phyloP scores from a whole-genome alignment of 768 basidiomycete species.

The Daedalea quercina region DNA sequence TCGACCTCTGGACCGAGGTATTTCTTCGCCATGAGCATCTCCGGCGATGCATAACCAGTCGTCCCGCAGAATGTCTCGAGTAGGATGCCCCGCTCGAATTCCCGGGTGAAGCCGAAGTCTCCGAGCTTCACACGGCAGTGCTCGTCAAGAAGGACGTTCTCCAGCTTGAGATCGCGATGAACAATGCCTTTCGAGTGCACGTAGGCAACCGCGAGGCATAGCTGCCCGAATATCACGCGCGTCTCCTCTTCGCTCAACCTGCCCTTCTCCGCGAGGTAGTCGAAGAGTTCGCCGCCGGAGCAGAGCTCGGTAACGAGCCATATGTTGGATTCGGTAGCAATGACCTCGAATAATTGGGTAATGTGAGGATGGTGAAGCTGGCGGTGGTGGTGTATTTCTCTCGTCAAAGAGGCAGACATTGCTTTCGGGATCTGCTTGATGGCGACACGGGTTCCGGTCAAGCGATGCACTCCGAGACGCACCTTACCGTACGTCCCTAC shows the following conservation, averaged over 20 bases:
- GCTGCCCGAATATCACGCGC: constrained; percentile 87
- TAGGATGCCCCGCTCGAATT: constrained; percentile 69
- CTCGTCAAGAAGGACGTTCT: constrained; percentile 91
- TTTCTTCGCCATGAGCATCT: constrained; percentile 83
- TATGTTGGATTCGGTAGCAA: constrained; percentile 91
- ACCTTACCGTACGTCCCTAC: constrained; percentile 91
- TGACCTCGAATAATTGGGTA: constrained; percentile 94
- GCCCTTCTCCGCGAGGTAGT: constrained; percentile 95
- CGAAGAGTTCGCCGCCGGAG: constrained; percentile 94
- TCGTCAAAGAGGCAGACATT: constrained; percentile 84
- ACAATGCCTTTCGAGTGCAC: constrained; percentile 91
- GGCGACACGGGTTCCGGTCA: constrained; percentile 87
- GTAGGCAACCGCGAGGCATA: constrained; percentile 90
- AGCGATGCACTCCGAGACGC: constrained; percentile 86
- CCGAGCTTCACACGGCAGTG: constrained; percentile 88
- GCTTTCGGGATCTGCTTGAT: constrained; percentile 98
- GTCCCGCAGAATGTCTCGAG: constrained; percentile 97
- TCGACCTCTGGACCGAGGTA: constrained; percentile 97
- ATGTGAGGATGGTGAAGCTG: constrained; percentile 94
- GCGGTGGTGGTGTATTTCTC: constrained; percentile 98
- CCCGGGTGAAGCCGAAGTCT: constrained; percentile 92
- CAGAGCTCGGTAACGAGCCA: constrained; percentile 99
- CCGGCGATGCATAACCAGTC: constrained; percentile 88
- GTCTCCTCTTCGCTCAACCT: constrained; percentile 81
- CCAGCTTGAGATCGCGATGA: constrained; percentile 93